Base-by-base conservation (phyloP, 208 protist genomes). In the Crithidia expoeki region DNA sequence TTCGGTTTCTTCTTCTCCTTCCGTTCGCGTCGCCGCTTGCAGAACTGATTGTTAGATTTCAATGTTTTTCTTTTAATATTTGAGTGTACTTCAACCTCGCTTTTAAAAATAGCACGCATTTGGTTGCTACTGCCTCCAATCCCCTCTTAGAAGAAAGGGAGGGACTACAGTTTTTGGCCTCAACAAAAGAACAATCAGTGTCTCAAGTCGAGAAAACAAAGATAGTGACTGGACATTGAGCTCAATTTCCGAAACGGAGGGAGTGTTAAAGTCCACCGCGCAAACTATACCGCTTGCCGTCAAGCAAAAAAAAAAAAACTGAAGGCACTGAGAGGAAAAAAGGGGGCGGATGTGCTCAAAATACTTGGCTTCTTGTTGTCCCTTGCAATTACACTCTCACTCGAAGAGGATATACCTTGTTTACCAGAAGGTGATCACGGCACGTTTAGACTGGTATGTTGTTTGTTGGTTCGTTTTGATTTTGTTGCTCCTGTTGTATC, bases 151-250 rank as follows among this genome's bases (percentile, higher is more conserved):
- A 52, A 30, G 40, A 25, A 40, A 63, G 60, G 12, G 61, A 23
- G 16, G 4, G 14, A 17, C 16, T 19, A 47, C 42, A 47, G n/a
- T 17, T n/a, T 21, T 21, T 19, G 42, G n/a, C 42, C 42, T 47
- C 4, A 21, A 47, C 42, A 47, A 17, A 47, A 47, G n/a, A n/a
- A 47, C 42, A 50, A 72, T 47, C 58, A 74, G 34, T 56, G 51
- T 36, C 51, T 56, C 51, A 38, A 60, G 49, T 64, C 36, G 71
- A 68, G 60, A 73, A 66, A 82, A 68, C 14, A 61, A 46, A 55
- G 17, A 19, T 32, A 36, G 46, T 55, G 38, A n/a, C 21, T 40
- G 42, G 42, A 47, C 12, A 17, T 17, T 9, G 42, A 21, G 42
- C n/a, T 47, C 34, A 7, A 44, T 7, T 28, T 23, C 57, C 11